Conservation (phyloP, 192 early-diverging fungal genomes). For the Backusella tuberculispora region DNA sequence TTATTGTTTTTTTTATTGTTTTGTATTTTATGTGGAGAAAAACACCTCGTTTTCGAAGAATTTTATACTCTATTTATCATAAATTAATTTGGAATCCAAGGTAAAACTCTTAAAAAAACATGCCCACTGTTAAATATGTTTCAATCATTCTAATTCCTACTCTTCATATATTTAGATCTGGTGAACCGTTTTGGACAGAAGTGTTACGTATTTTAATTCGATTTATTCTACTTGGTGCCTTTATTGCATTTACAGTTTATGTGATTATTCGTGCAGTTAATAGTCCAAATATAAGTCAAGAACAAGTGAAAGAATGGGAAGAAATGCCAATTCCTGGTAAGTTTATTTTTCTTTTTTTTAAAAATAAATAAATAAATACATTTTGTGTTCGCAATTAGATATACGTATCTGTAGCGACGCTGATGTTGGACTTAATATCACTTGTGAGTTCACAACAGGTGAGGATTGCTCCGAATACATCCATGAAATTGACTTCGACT, state of each 20-base stretch:
- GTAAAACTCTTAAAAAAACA: background rate
- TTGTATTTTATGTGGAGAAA: background rate
- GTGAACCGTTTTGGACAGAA: constrained; percentile 28
- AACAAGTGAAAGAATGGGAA: background rate
- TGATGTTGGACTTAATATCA: background rate
- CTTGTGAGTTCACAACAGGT: background rate
- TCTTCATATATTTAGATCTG: constrained; percentile 8
- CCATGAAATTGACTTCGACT: background rate
- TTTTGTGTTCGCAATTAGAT: background rate
- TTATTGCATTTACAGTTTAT: constrained; percentile 17
- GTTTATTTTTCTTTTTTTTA: background rate
- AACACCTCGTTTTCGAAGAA: background rate
- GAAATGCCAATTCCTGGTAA: constrained; percentile 9
- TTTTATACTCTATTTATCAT: background rate
- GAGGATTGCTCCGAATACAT: background rate
- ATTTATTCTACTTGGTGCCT: constrained; percentile 5
- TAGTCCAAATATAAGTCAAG: constrained; percentile 1
- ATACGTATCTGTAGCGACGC: constrained; percentile 10
- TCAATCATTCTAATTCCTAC: no score
- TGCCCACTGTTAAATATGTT: background rate
- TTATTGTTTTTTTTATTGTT: background rate
- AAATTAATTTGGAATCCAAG: constrained; percentile 19
- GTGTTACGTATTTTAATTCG: background rate
- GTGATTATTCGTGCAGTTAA: background rate
- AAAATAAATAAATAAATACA: background rate